A percentile compares a stretch with the other conserved stretches of the same genome.
Evolutionary conservation across 305 asterid genomes (phyloP).

Genomic region (Fraxinus baroniana): DNA sequence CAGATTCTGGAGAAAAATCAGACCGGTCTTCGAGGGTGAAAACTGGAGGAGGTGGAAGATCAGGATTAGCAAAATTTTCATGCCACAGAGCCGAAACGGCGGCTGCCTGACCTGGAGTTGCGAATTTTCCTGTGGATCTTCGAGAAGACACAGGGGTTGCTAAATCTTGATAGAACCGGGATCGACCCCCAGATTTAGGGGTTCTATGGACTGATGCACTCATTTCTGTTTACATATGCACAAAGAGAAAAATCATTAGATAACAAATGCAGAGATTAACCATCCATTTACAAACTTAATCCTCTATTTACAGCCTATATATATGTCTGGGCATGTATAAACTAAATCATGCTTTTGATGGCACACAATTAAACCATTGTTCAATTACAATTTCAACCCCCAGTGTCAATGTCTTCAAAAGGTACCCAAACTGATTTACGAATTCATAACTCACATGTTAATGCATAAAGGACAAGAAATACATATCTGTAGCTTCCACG

Average conservation of each 20-base stretch:
- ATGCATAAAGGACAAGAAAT: neutral
- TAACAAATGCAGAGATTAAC: neutral
- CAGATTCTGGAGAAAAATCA: constrained; percentile 76
- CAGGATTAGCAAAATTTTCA: constrained; percentile 77
- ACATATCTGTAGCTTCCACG: neutral
- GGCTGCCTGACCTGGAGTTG: constrained; percentile 89
- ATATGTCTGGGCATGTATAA: neutral
- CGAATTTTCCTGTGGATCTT: constrained; percentile 61
- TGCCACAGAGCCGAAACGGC: constrained; percentile 97
- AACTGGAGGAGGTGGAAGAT: constrained; percentile 93
- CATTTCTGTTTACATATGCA: constrained; percentile 42
- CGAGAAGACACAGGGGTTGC: constrained; percentile 78
- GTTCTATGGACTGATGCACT: constrained; percentile 53
- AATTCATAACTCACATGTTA: neutral
- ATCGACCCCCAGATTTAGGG: constrained; percentile 79
- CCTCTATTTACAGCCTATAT: neutral
- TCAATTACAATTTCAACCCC: neutral
- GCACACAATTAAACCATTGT: neutral
- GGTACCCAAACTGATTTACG: neutral
- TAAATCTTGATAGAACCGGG: constrained; percentile 81
- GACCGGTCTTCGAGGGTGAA: constrained; percentile 87
- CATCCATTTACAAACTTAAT: neutral
- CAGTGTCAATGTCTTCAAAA: neutral
- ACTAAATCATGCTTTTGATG: neutral
- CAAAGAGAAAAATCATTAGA: constrained; percentile 3